phyloP scores from a whole-genome alignment of 768 basidiomycete genomes.

The Ramaria rubella region DNA sequence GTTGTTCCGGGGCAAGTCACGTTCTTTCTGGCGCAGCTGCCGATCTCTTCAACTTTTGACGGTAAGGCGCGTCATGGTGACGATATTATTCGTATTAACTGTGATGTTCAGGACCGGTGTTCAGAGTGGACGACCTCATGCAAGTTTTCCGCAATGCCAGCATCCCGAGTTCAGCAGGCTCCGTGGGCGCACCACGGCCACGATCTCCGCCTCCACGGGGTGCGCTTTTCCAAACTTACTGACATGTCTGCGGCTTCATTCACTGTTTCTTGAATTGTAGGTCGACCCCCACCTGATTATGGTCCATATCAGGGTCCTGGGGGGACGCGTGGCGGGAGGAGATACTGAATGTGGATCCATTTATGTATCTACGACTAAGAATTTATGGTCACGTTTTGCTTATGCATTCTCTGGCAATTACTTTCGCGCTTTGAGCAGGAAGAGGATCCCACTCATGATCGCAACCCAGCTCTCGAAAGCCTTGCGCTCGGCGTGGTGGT shows the following conservation, averaged over 20 bases:
- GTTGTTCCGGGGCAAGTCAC: conserved; percentile 46
- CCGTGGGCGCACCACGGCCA: conserved; percentile 38
- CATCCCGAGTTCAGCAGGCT: conserved; percentile 49
- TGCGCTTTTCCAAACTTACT: conserved; percentile 21
- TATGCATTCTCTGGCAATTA: too few relatives aligned
- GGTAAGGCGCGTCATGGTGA: conserved; percentile 44
- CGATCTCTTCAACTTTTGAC: conserved; percentile 68
- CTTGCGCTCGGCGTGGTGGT: too few relatives aligned
- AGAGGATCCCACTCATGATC: too few relatives aligned
- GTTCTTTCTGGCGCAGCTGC: conserved; percentile 83
- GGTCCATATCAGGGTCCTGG: conserved; percentile 79
- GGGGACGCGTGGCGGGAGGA: conserved; percentile 34
- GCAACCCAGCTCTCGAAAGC: too few relatives aligned
- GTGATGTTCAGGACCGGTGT: conserved; percentile 64
- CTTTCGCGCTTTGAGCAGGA: too few relatives aligned
- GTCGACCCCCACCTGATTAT: conserved; percentile 80
- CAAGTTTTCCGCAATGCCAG: conserved; percentile 74
- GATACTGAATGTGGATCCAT: conserved; percentile 7
- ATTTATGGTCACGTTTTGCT: background rate
- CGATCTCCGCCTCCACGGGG: conserved; percentile 45
- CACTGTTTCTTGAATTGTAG: conserved; percentile 31
- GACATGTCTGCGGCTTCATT: background rate
- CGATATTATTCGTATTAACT: conserved; percentile 7
- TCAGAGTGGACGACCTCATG: conserved; percentile 87
- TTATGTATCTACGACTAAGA: background rate